A percentile compares a stretch with the other conserved stretches of the same genome.
Evolutionary conservation across 169 alveolate genomes (phyloP).

Genomic region (Haemoproteus tartakovskyi): DNA sequence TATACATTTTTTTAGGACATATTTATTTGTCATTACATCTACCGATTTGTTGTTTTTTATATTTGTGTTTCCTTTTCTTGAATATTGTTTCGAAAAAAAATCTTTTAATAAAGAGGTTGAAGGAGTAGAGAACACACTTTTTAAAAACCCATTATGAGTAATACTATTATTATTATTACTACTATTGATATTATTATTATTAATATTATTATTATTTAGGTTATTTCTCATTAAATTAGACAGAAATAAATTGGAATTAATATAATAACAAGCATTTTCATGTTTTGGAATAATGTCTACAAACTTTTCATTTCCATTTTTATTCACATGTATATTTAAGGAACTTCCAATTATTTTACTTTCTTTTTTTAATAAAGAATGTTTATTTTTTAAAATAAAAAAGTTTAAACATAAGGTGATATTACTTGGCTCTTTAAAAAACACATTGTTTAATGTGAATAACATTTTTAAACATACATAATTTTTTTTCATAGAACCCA

Average conservation of each 20-base stretch:
- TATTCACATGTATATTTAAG: conserved; percentile 18
- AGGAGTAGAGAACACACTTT: too few relatives aligned
- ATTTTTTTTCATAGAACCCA: conserved; percentile 1
- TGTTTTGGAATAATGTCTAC: conserved; percentile 2
- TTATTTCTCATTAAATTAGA: background rate
- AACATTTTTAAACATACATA: conserved; percentile 24
- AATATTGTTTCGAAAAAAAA: too few relatives aligned
- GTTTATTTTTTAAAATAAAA: conserved; percentile 24
- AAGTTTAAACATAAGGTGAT: conserved; percentile 12
- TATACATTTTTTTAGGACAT: too few relatives aligned
- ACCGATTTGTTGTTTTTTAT: too few relatives aligned
- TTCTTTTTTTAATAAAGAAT: conserved; percentile 4
- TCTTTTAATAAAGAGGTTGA: too few relatives aligned
- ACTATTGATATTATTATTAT: background rate
- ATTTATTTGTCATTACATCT: too few relatives aligned
- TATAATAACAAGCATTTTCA: conserved; percentile 14
- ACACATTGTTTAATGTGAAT: conserved; percentile 24
- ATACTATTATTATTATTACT: background rate
- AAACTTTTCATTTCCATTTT: conserved; percentile 3
- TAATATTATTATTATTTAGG: background rate
- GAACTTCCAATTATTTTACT: conserved; percentile 18
- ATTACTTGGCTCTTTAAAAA: conserved; percentile 1
- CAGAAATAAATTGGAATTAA: conserved; percentile 24
- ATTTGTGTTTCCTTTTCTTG: too few relatives aligned
- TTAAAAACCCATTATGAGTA: too few relatives aligned